phyloP scores from a whole-genome alignment of 352 stramenopile genomes.

The Phytophthora sp. region DNA sequence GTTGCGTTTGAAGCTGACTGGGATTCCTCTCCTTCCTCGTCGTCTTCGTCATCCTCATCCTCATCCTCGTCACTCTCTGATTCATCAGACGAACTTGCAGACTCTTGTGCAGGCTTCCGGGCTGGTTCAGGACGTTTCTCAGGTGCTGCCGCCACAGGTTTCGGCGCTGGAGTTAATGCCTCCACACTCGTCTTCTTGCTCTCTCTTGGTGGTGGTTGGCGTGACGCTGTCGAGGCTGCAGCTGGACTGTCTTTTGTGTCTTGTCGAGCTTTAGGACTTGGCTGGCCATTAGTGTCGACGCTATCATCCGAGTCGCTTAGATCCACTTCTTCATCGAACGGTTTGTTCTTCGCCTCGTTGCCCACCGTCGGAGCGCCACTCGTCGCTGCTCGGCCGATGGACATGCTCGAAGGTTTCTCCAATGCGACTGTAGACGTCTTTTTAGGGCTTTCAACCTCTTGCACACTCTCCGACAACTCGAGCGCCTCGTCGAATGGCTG shows the following conservation, averaged over 20 bases:
- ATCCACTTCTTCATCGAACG: constrained; percentile 89
- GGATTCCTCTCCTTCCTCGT: constrained; percentile 56
- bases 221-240: constrained; percentile 11
- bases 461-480: constrained; percentile 79
- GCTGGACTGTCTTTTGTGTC: constrained; percentile 22
- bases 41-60: constrained; percentile 68
- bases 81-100: constrained; percentile 72
- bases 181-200: constrained; percentile 20
- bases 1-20: constrained; percentile 31
- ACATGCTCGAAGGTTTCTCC: constrained; percentile 21
- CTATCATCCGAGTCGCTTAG: constrained; percentile 87
- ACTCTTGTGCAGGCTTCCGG: constrained; percentile 60
- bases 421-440: constrained; percentile 28
- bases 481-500: constrained; percentile 85
- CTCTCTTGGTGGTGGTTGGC: constrained; percentile 20
- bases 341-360: constrained; percentile 80
- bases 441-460: constrained; percentile 73
- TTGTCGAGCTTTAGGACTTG: constrained; percentile 51
- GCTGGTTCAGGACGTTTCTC: constrained; percentile 51
- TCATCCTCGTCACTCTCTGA: constrained; percentile 74
- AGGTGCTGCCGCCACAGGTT: constrained; percentile 29
- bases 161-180: constrained; percentile 18
- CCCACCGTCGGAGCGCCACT: constrained; percentile 14
- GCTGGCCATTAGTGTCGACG: constrained; percentile 80
- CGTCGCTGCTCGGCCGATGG: constrained; percentile 4